Percentiles rank a stretch among this genome's conserved stretches.
Conservation (phyloP, 768 basidiomycete species). For the Lentinula boryana region DNA sequence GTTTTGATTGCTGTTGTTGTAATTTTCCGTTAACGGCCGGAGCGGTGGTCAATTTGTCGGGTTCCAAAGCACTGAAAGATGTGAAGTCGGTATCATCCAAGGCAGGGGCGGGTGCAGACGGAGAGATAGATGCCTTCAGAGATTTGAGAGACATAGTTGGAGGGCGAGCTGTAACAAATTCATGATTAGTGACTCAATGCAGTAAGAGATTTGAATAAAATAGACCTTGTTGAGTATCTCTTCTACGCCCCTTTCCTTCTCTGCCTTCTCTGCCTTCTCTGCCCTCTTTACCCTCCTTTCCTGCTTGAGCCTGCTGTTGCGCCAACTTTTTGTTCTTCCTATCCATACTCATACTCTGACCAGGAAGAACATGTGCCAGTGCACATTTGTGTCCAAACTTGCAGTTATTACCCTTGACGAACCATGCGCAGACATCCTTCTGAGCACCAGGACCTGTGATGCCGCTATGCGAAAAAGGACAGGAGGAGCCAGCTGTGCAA, state of each 20-base stretch:
- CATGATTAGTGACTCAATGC: constrained; percentile 19
- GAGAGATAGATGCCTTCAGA: constrained; percentile 66
- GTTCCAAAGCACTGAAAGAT: constrained; percentile 58
- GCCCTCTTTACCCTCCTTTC: constrained; percentile 26
- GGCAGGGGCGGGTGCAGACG: constrained; percentile 75
- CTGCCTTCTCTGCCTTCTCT: constrained; percentile 11
- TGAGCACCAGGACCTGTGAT: constrained; percentile 67
- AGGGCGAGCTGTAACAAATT: constrained; percentile 31
- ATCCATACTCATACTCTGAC: constrained; percentile 93
- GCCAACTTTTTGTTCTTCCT: constrained; percentile 96
- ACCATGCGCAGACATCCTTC: constrained; percentile 85
- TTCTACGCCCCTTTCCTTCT: constrained; percentile 24
- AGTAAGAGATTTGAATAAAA: constrained; percentile 29
- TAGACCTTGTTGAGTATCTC: constrained; percentile 26
- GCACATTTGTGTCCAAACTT: constrained; percentile 78
- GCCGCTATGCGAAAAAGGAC: constrained; percentile 84
- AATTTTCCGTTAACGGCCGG: constrained; percentile 29
- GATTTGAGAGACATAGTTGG: constrained; percentile 65
- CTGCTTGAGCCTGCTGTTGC: constrained; percentile 52
- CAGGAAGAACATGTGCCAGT: constrained; percentile 89
- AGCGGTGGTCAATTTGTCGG: constrained; percentile 37
- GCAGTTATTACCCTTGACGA: constrained; percentile 88
- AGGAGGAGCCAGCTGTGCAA: constrained; percentile 90
- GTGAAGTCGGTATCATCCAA: constrained; percentile 73
- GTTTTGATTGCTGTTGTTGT: neutral